phyloP scores from a whole-genome alignment of 441 rosid species.

The Corymbia calophylla region DNA sequence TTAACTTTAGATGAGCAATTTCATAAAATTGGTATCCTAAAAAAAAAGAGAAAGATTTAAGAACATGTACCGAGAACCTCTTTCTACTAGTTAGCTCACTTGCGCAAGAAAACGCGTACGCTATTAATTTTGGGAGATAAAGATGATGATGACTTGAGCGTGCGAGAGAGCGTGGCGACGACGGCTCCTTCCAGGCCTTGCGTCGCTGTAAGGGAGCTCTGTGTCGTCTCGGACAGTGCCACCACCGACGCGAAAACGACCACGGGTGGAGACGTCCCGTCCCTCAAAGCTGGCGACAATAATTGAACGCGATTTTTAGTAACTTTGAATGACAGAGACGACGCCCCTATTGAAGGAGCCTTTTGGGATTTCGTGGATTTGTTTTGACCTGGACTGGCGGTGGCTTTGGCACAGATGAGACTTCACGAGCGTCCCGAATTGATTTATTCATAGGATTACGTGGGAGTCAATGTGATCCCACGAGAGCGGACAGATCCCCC shows the following conservation, averaged over 20 bases:
- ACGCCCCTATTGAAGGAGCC: not conserved
- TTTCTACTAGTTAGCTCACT: not conserved
- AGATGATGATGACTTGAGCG: not conserved
- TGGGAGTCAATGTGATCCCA: not conserved
- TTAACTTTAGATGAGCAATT: not conserved
- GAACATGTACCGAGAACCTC: not conserved
- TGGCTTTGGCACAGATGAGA: not conserved
- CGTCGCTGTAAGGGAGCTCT: not conserved
- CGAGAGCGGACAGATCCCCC: not conserved
- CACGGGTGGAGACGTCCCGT: not conserved
- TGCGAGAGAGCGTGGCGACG: not conserved
- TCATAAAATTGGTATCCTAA: too few species aligned
- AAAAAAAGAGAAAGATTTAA: not conserved
- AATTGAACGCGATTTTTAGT: not conserved
- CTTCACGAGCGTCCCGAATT: not conserved
- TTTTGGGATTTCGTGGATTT: not conserved
- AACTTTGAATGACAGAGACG: not conserved
- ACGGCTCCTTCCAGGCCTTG: not conserved
- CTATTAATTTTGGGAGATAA: not conserved
- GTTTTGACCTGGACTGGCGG: not conserved
- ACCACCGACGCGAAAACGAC: not conserved
- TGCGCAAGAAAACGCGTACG: not conserved
- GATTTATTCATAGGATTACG: not conserved
- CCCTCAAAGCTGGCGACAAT: not conserved
- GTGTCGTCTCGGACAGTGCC: not conserved